Conservation (phyloP, 306 rosid genomes). For the Macrotyloma uniflorum region DNA sequence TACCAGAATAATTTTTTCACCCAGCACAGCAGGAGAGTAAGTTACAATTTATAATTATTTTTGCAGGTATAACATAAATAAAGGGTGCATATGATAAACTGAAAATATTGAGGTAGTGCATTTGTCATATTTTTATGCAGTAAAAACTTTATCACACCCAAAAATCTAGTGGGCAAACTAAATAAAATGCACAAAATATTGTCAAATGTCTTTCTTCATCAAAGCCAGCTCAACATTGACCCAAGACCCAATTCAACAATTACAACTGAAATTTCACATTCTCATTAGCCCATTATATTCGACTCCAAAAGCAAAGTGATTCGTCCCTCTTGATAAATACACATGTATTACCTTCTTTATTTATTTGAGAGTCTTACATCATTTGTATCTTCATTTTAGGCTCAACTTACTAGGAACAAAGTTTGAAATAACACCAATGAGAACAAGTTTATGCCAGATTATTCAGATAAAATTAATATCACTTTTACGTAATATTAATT, state of each 20-base stretch:
- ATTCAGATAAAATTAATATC: neutral
- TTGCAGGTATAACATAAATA: neutral
- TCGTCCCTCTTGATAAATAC: neutral
- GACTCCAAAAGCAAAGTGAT: neutral
- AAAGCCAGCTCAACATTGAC: conserved; percentile 5
- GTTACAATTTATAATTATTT: neutral
- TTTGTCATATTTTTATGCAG: neutral
- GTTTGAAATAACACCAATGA: conserved; percentile 13
- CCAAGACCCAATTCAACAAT: neutral
- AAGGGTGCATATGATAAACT: neutral
- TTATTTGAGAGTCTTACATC: neutral
- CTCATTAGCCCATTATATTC: neutral
- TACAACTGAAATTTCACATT: conserved; percentile 21
- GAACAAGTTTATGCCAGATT: neutral
- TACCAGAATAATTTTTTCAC: conserved; percentile 21
- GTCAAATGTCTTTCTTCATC: neutral
- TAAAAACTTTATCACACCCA: conserved; percentile 8
- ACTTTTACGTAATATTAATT: neutral
- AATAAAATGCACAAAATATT: neutral
- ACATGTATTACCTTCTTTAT: neutral
- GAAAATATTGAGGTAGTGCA: neutral
- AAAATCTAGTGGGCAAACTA: neutral
- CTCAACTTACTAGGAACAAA: neutral
- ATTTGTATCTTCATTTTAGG: neutral
- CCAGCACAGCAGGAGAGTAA: conserved; percentile 20